These are phyloP conservation scores for Maudiozyma pseudohumilis DNA, from an alignment of 805 yeast species.

Conservation along the genomic window DNA sequence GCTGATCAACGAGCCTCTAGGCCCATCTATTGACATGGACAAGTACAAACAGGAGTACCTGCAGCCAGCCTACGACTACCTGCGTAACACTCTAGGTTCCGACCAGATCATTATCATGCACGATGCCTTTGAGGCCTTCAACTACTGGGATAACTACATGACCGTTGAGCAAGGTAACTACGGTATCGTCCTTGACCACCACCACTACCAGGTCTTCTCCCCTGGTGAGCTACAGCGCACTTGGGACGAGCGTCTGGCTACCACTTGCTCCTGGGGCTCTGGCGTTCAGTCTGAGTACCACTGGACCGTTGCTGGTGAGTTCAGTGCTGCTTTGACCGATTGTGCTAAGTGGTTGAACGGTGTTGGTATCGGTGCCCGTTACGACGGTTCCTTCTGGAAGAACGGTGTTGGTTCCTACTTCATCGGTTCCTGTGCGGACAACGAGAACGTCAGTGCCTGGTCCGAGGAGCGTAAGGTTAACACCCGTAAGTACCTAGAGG, in stretches of 20 bases:
- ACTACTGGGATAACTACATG: slow-evolving; percentile 56
- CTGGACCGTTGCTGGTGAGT: slow-evolving; percentile 79
- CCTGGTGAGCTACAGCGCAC: slow-evolving; percentile 46
- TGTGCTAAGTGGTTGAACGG: slow-evolving; percentile 88
- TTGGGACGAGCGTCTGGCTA: slow-evolving; percentile 51
- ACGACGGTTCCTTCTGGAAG: slow-evolving; percentile 45
- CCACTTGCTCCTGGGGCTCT: slow-evolving; percentile 44
- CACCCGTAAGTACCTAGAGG: slow-evolving; percentile 69
- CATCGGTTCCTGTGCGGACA: slow-evolving; percentile 54
- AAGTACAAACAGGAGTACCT: slow-evolving; percentile 47
- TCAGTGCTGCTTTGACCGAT: slow-evolving; percentile 88
- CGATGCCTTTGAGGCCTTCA: slow-evolving; percentile 62
- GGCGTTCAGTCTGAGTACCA: slow-evolving; percentile 43
- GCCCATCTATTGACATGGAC: slow-evolving; percentile 51
- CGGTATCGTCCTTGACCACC: slow-evolving; percentile 78
- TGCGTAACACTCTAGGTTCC: slow-evolving; percentile 44
- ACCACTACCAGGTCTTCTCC: slow-evolving; percentile 80
- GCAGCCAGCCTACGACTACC: slow-evolving; percentile 49
- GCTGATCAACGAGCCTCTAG: slow-evolving; percentile 83
- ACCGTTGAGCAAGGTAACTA: slow-evolving; percentile 35
- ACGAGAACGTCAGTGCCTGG: slow-evolving; percentile 45
- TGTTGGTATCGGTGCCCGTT: slow-evolving; percentile 73
- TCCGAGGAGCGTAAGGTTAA: slow-evolving; percentile 43
- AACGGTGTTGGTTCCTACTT: slow-evolving; percentile 27
- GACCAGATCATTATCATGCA: slow-evolving; percentile 58